These are phyloP conservation scores for Colletotrichum sp. DNA, from an alignment of 2,329 filamentous ascomycete species.

Conservation along the genomic window DNA sequence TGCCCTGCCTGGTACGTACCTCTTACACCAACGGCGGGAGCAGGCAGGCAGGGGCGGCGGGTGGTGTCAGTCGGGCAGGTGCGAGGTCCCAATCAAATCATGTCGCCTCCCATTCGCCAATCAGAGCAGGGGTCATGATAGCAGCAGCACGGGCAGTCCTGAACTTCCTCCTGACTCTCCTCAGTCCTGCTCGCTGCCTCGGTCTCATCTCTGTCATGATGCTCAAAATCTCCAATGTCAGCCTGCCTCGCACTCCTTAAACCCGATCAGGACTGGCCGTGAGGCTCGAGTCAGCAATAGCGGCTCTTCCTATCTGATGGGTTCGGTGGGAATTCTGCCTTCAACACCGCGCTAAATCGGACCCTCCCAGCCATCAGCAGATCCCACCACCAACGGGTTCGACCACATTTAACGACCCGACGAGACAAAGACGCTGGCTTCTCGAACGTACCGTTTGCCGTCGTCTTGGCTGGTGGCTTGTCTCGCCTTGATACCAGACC, in stretches of 20 bases:
- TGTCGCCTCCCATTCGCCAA: neutral
- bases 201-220: neutral
- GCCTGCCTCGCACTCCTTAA: neutral
- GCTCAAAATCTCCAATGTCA: neutral
- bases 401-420: neutral
- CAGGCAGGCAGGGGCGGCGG: neutral
- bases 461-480: neutral
- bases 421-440: neutral
- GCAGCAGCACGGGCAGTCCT: neutral
- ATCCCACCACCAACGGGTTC: neutral
- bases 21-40: neutral
- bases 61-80: neutral
- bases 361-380: neutral
- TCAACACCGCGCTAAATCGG: neutral
- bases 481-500: neutral
- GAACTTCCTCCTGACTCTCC: neutral
- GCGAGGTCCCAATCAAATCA: neutral
- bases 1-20: neutral
- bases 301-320: neutral
- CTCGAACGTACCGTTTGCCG: neutral
- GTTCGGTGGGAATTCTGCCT: neutral
- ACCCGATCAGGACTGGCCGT: neutral
- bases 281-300: neutral
- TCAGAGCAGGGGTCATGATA: neutral
- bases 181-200: neutral